Base-by-base conservation (phyloP, 2,329 filamentous ascomycete genomes). In the Fonsecaea monophora region DNA sequence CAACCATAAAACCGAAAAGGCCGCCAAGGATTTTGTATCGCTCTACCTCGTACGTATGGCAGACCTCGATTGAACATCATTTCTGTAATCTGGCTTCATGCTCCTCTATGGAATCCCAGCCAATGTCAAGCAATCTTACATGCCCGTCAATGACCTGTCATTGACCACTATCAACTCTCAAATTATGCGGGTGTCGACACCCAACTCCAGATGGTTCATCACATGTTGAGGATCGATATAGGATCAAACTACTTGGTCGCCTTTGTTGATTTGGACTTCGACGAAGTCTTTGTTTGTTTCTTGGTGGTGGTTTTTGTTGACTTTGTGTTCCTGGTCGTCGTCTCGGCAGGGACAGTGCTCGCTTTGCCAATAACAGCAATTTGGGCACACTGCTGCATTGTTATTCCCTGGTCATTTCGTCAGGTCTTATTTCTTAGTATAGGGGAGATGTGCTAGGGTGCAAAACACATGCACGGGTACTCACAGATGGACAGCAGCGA, bases 371-470 rank as follows among this genome's bases (percentile, higher is more conserved):
- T 37, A 4, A 55, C 53, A 8, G 8, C 21, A 9, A 37, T 15
- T n/a, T 34, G 30, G 53, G 53, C 53, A 21, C 53, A 55, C 34
- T 55, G 30, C 18, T 34, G 53, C 53, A 55, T 55, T 8, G 21
- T 55, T n/a, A 55, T 34, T 35, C 53, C 53, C 53, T 55, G 34
- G 53, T 7, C 53, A 12, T 4, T 12, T 34, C n/a, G 45, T 50
- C 45, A 50, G 45, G 12, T 12, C 8, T 25, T 21, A 50, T 15
- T 30, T 25, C 10, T 6, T 10, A 4, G 25, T 10, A 12, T 12
- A 55, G 18, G 53, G 8, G 4, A 2, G 10, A 35, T 7, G 6
- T 10, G 3, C 18, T 25, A 25, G 30, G n/a, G 25, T 6, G 18
- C 25, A 18, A 18, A 21, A 5, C 18, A 32, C 21, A 53, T 25